A percentile compares a stretch with the other conserved stretches of the same genome.
Conservation (phyloP, 306 rosid genomes). For the Quercus dentata region DNA sequence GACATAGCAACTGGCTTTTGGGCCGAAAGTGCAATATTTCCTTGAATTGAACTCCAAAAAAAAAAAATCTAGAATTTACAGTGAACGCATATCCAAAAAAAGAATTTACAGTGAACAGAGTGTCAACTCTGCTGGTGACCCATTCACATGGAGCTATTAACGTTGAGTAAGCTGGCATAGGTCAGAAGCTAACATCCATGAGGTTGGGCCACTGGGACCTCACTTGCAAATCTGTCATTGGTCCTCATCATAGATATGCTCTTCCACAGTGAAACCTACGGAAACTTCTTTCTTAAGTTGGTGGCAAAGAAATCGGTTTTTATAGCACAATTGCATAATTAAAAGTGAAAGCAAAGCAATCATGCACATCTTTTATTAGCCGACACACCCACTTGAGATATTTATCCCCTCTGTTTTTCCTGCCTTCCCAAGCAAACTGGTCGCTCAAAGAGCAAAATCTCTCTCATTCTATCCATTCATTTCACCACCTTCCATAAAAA, state of each 20-base stretch:
- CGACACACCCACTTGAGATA: constrained; percentile 2
- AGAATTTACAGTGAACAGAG: not conserved
- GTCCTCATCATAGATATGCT: constrained; percentile 4
- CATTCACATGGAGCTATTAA: not conserved
- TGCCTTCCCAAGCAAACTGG: constrained; percentile 64
- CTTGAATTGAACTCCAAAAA: not conserved
- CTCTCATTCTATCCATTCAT: constrained; percentile 19
- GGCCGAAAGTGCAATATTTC: not conserved
- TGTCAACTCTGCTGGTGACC: not conserved
- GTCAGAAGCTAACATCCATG: constrained; percentile 38
- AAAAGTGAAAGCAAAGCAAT: constrained; percentile 39
- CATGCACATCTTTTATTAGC: constrained; percentile 13
- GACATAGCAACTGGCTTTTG: not conserved
- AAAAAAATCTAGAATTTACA: not conserved
- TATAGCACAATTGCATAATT: constrained; percentile 5
- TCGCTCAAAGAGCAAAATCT: constrained; percentile 25
- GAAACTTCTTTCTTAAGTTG: constrained; percentile 27
- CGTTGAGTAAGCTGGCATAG: constrained; percentile 4
- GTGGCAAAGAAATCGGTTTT: constrained; percentile 24
- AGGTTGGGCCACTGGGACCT: not conserved
- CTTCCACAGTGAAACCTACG: constrained; percentile 11
- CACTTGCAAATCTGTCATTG: constrained; percentile 6
- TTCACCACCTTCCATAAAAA: constrained; percentile 40
- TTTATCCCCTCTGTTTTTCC: constrained; percentile 37
- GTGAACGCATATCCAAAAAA: too few relatives aligned